phyloP scores from a whole-genome alignment of 495 filamentous ascomycete genomes.

The Penicillium bovifimosum region DNA sequence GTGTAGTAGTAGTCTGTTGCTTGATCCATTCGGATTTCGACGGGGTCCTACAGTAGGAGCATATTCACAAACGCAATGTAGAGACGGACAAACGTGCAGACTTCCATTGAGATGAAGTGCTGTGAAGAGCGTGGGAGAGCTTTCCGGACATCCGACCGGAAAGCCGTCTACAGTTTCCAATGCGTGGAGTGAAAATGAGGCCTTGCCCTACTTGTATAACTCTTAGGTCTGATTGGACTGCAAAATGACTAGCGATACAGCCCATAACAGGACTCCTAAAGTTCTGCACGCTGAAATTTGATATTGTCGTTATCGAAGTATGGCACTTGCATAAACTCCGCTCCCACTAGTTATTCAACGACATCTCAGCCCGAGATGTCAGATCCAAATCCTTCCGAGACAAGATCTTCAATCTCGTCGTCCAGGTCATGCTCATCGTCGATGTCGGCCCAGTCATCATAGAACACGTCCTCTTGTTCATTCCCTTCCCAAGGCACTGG shows the following conservation, averaged over 20 bases:
- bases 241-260: too few relatives aligned
- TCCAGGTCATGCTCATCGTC: background rate
- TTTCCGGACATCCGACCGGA: too few relatives aligned
- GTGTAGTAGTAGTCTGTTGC: too few relatives aligned
- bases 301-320: background rate
- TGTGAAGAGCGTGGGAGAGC: too few relatives aligned
- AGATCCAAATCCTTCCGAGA: background rate
- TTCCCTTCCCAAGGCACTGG: background rate
- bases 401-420: background rate
- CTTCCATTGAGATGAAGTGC: too few relatives aligned
- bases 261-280: background rate
- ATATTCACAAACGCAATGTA: too few relatives aligned
- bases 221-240: too few relatives aligned
- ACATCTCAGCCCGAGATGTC: background rate
- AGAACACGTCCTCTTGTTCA: background rate
- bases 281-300: background rate
- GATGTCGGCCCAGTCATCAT: conserved; percentile 1
- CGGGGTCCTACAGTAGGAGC: background rate
- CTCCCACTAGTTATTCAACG: background rate
- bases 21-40: background rate
- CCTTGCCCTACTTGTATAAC: too few relatives aligned
- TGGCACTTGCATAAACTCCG: background rate
- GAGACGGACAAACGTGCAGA: too few relatives aligned
- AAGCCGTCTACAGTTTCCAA: too few relatives aligned
- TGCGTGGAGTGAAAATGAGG: too few relatives aligned